phyloP scores from a whole-genome alignment of 1,284 basidiomycete species.

The Trametes hirsuta region DNA sequence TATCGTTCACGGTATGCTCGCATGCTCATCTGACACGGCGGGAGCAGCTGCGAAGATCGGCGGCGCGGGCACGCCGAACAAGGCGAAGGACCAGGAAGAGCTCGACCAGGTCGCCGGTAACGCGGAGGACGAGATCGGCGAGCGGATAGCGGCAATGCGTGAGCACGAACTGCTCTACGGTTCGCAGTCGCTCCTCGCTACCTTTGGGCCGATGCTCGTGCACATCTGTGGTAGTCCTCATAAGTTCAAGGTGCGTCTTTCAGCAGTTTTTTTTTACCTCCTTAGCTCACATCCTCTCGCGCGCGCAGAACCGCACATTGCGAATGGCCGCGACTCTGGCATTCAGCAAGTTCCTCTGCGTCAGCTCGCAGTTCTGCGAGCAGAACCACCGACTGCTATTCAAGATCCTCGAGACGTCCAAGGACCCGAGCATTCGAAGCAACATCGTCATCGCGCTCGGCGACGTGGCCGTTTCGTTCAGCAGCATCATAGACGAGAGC shows the following conservation, averaged over 20 bases:
- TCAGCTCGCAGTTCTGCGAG: slow-evolving; percentile 94
- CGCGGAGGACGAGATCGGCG: slow-evolving; percentile 98
- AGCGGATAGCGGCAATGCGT: slow-evolving; percentile 81
- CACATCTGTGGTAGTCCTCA: slow-evolving; percentile 89
- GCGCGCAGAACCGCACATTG: slow-evolving; percentile 78
- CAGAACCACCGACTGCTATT: slow-evolving; percentile 87
- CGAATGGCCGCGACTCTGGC: slow-evolving; percentile 88
- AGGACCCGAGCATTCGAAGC: slow-evolving; percentile 87
- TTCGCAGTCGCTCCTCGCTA: slow-evolving; percentile 78
- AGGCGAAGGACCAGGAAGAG: slow-evolving; percentile 79
- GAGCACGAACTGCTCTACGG: slow-evolving; percentile 92
- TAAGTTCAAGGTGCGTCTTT: slow-evolving; percentile 73
- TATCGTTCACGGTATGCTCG: background rate
- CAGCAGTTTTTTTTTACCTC: background rate
- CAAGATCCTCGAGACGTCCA: slow-evolving; percentile 91
- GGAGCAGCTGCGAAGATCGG: slow-evolving; percentile 57
- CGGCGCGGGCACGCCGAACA: slow-evolving; percentile 38
- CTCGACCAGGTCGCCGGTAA: slow-evolving; percentile 97
- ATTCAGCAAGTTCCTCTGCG: slow-evolving; percentile 96
- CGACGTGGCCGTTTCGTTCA: slow-evolving; percentile 97
- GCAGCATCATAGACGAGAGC: slow-evolving; percentile 96
- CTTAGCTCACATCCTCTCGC: background rate
- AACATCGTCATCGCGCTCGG: slow-evolving; percentile 98
- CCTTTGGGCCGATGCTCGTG: slow-evolving; percentile 90
- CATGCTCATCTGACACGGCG: slow-evolving; percentile 2